Evolutionary conservation across 2,329 filamentous ascomycete genomes (phyloP).

Genomic region (Alternaria tenuissima): DNA sequence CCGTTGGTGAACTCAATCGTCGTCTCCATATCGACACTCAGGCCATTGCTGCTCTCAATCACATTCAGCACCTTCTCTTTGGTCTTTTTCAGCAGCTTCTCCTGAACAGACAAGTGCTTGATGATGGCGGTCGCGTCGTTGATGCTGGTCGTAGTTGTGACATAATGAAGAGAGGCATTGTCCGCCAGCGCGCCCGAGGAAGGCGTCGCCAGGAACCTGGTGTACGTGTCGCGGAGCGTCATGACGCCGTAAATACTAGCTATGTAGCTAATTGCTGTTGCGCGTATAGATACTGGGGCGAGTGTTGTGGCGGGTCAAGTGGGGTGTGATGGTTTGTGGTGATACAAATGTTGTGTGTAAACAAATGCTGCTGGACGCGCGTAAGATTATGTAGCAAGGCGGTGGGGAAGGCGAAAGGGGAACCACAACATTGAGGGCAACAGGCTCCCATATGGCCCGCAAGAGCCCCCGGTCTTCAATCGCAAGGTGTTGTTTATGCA

Average conservation of each 20-base stretch:
- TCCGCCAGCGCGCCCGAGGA: conserved; percentile 54
- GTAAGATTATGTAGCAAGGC: conserved; percentile 10
- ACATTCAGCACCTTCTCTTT: conserved; percentile 77
- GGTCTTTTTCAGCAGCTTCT: conserved; percentile 82
- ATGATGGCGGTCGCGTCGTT: conserved; percentile 77
- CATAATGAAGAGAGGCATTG: conserved; percentile 72
- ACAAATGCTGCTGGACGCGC: conserved; percentile 18
- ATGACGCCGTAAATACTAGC: conserved; percentile 24
- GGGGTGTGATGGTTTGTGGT: conserved; percentile 18
- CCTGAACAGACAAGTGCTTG: conserved; percentile 78
- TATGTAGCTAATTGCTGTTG: conserved; percentile 20
- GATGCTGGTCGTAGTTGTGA: conserved; percentile 83
- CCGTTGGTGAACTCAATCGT: conserved; percentile 80
- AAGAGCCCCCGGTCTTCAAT: conserved; percentile 13
- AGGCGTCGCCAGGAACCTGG: conserved; percentile 56
- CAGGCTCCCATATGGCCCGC: conserved; percentile 15
- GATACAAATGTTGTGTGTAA: conserved; percentile 17
- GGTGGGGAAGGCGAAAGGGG: conserved; percentile 24
- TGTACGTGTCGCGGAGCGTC: conserved; percentile 53
- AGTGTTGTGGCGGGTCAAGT: neutral
- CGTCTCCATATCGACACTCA: conserved; percentile 83
- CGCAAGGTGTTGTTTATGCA: conserved; percentile 18
- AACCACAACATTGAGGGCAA: conserved; percentile 10
- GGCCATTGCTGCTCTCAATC: conserved; percentile 73
- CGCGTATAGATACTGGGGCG: conserved; percentile 19